These are phyloP conservation scores for Aegilops speltoides DNA, from an alignment of 176 grass and related monocot genomes.

Conservation along the genomic window DNA sequence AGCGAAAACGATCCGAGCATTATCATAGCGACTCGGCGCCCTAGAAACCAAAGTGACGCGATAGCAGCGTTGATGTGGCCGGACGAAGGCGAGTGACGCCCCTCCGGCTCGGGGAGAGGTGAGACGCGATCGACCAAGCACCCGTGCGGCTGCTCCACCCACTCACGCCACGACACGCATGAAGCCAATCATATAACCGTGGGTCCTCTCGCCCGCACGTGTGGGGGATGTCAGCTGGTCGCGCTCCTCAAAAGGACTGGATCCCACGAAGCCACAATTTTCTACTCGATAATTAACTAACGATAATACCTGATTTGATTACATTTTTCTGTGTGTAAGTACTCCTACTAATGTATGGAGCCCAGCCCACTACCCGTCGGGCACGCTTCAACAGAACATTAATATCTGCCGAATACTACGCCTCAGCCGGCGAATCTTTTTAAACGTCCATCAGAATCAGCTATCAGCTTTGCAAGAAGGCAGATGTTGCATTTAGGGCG, in stretches of 20 bases:
- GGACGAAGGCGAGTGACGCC: constrained; percentile 1
- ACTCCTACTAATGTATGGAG: too few relatives aligned
- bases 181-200: background rate
- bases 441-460: too few relatives aligned
- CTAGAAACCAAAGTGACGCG: background rate
- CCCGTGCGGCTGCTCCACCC: constrained; percentile 24
- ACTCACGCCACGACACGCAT: constrained; percentile 2
- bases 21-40: background rate
- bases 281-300: background rate
- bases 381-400: too few relatives aligned
- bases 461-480: too few relatives aligned
- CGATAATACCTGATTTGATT: background rate
- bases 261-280: background rate
- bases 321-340: too few relatives aligned
- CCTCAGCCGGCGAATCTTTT: too few relatives aligned
- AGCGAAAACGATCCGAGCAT: background rate
- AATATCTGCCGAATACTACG: too few relatives aligned
- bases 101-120: background rate
- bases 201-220: constrained; percentile 21
- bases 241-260: background rate
- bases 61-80: constrained; percentile 18
- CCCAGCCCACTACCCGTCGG: too few relatives aligned
- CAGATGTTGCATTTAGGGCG: too few relatives aligned
- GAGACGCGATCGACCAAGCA: constrained; percentile 28
- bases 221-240: constrained; percentile 39